A percentile compares a stretch with the other conserved stretches of the same genome.
Evolutionary conservation across 352 stramenopile species (phyloP).

Genomic region (Paralagenidium karlingii): DNA sequence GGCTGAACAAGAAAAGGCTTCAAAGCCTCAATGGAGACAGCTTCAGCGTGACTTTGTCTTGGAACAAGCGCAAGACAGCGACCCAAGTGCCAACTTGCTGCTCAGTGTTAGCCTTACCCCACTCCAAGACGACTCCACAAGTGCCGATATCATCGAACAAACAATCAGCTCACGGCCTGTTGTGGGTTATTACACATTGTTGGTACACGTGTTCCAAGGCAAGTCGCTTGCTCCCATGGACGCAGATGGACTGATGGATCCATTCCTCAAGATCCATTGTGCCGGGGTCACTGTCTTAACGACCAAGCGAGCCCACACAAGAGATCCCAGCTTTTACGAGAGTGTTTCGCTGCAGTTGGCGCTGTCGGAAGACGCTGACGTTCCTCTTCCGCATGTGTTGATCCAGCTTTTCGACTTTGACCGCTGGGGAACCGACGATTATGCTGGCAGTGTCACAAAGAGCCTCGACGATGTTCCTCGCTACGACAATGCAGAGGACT

Average conservation of each 20-base stretch:
- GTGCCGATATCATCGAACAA: too few species aligned
- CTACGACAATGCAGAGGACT: constrained; percentile 32
- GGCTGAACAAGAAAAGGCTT: constrained; percentile 16
- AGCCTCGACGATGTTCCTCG: constrained; percentile 41
- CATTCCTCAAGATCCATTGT: constrained; percentile 79
- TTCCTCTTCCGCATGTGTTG: constrained; percentile 58
- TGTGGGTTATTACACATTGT: constrained; percentile 72
- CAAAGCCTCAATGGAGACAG: constrained; percentile 47
- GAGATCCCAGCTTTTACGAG: constrained; percentile 79
- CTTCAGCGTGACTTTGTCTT: constrained; percentile 68
- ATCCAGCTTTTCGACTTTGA: constrained; percentile 72
- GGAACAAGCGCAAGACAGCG: constrained; percentile 64
- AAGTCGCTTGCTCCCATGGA: constrained; percentile 57
- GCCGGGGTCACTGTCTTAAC: constrained; percentile 54
- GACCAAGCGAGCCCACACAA: constrained; percentile 41
- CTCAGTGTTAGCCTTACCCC: too few species aligned
- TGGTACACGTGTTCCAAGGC: constrained; percentile 76
- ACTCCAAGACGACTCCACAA: too few species aligned
- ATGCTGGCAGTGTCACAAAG: constrained; percentile 45
- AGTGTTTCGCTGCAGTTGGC: constrained; percentile 62
- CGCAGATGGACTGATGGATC: constrained; percentile 58
- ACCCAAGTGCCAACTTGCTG: constrained; percentile 75
- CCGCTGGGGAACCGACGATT: constrained; percentile 58
- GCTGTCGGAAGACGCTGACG: constrained; percentile 47
- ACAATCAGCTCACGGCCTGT: too few species aligned